These are phyloP conservation scores for Camillea tinctor DNA, from an alignment of 2,329 filamentous ascomycete species.

Conservation along the genomic window DNA sequence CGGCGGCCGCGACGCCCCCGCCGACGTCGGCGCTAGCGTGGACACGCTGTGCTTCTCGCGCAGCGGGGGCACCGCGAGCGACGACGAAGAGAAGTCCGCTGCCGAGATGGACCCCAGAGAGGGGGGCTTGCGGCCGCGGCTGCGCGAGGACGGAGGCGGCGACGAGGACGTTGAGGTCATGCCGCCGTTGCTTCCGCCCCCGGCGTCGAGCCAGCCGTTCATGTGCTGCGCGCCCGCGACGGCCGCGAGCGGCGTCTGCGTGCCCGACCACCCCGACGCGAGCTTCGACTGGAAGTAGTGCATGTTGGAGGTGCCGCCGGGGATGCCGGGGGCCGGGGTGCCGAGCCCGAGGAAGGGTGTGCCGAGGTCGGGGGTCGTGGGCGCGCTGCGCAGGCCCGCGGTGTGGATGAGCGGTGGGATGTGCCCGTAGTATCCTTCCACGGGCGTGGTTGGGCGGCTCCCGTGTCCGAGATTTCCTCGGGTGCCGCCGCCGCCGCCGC, in stretches of 20 bases:
- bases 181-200: no score
- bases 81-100: slow-evolving; percentile 35
- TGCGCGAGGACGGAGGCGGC: background rate
- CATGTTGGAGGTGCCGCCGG: slow-evolving; percentile 73
- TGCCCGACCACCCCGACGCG: slow-evolving; percentile 67
- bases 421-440: slow-evolving; percentile 17
- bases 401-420: slow-evolving; percentile 42
- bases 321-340: slow-evolving; percentile 60
- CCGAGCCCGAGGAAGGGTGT: slow-evolving; percentile 54
- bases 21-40: slow-evolving; percentile 56
- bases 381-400: slow-evolving; percentile 31
- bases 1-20: slow-evolving; percentile 54
- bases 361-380: slow-evolving; percentile 44
- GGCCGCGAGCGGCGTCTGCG: slow-evolving; percentile 76
- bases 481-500: slow-evolving; percentile 16
- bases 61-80: slow-evolving; percentile 43
- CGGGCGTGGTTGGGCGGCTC: background rate
- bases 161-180: slow-evolving; percentile 12
- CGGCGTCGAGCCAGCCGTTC: slow-evolving; percentile 45
- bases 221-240: slow-evolving; percentile 70
- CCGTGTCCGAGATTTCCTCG: slow-evolving; percentile 8
- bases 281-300: slow-evolving; percentile 82
- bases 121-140: slow-evolving; percentile 39
- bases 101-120: slow-evolving; percentile 48
- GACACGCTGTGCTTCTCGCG: slow-evolving; percentile 63